Conservation (phyloP, 768 basidiomycete genomes). For the Botryobasidium botryosum region DNA sequence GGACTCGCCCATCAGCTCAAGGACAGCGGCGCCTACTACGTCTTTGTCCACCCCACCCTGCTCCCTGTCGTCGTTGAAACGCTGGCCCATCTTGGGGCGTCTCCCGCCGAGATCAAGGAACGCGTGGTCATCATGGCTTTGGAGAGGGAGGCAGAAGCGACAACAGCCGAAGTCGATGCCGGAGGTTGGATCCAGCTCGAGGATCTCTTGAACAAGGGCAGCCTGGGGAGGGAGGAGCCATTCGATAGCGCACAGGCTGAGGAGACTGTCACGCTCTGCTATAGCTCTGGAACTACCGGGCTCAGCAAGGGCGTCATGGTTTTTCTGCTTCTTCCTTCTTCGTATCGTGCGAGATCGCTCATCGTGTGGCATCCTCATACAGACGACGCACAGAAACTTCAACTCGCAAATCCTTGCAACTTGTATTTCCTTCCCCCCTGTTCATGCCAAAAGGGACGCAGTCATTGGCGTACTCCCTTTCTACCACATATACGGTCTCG, state of each 20-base stretch:
- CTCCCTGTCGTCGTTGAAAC: constrained; percentile 37
- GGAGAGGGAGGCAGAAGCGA: constrained; percentile 2
- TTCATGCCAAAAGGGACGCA: constrained; percentile 13
- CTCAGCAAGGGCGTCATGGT: constrained; percentile 53
- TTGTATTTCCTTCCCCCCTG: constrained; percentile 26
- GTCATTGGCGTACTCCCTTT: background rate
- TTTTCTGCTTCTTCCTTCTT: constrained; percentile 3
- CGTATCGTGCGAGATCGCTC: no score
- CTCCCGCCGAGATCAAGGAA: constrained; percentile 29
- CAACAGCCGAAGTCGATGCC: no score
- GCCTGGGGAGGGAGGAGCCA: constrained; percentile 34
- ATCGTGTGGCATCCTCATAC: no score
- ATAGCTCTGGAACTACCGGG: constrained; percentile 55
- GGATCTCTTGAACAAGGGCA: constrained; percentile 35
- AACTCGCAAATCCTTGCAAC: constrained; percentile 40
- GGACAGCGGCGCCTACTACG: constrained; percentile 43
- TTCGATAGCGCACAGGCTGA: constrained; percentile 36
- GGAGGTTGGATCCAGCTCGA: constrained; percentile 21
- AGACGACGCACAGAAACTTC: constrained; percentile 36
- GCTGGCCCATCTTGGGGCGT: constrained; percentile 33
- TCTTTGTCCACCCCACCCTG: constrained; percentile 49
- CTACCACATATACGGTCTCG: constrained; percentile 9
- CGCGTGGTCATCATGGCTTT: constrained; percentile 39
- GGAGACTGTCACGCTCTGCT: constrained; percentile 52
- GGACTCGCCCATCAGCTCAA: constrained; percentile 59